phyloP scores from a whole-genome alignment of 2,329 filamentous ascomycete species.

The Neonectria hederae region DNA sequence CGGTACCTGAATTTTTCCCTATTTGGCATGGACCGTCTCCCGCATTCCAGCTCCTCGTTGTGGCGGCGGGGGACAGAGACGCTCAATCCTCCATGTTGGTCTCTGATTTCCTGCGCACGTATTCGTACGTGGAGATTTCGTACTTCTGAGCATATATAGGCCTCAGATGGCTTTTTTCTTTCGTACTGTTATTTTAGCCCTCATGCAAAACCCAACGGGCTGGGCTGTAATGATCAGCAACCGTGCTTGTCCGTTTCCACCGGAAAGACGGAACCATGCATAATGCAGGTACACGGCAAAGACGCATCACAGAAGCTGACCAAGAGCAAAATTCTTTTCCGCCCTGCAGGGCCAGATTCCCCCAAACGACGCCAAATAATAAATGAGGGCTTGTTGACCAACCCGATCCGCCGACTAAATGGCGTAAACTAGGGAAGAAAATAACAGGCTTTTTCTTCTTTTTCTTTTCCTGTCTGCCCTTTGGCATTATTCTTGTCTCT shows the following conservation, averaged over 20 bases:
- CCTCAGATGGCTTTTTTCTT: neutral
- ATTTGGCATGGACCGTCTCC: slow-evolving; percentile 15
- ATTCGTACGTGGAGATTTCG: neutral
- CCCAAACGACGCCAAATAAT: slow-evolving; percentile 2
- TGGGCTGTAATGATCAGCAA: neutral
- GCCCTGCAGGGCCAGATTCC: neutral
- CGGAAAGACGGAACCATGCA: neutral
- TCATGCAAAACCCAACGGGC: neutral
- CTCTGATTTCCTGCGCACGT: neutral
- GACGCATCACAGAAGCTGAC: slow-evolving; percentile 1
- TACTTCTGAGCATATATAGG: neutral
- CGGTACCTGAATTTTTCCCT: slow-evolving; percentile 1
- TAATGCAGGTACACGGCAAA: slow-evolving; percentile 7
- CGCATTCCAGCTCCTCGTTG: slow-evolving; percentile 7
- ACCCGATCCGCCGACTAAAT: neutral
- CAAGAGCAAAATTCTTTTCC: neutral
- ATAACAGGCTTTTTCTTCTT: neutral
- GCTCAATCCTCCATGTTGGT: neutral
- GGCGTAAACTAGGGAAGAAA: neutral
- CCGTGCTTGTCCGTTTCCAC: neutral
- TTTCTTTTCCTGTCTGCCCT: neutral
- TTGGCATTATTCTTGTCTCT: neutral
- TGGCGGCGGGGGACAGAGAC: slow-evolving; percentile 1
- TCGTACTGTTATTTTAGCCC: neutral
- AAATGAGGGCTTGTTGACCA: slow-evolving; percentile 6